A percentile compares a stretch with the other conserved stretches of the same genome.
phyloP scores from a whole-genome alignment of 257 asterid species.

The Gentiana macrophylla region DNA sequence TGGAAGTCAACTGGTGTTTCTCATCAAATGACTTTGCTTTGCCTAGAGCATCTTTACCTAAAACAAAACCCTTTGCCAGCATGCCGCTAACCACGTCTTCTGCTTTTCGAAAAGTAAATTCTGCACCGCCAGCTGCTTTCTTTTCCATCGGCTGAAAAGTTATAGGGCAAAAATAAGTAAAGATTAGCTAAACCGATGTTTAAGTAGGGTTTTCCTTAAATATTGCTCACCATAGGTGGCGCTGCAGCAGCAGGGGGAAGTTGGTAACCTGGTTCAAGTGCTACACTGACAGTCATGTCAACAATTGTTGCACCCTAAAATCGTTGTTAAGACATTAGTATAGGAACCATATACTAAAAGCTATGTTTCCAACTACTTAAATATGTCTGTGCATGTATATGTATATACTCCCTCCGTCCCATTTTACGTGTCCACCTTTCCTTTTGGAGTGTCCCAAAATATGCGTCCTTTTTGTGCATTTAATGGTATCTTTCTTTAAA shows the following conservation, averaged over 20 bases:
- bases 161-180: neutral
- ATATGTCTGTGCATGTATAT: too few relatives aligned
- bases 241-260: constrained; percentile 30
- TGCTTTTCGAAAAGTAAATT: constrained; percentile 14
- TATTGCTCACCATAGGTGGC: too few relatives aligned
- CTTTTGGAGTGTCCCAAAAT: too few relatives aligned
- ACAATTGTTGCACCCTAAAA: constrained; percentile 42
- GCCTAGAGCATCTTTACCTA: constrained; percentile 50
- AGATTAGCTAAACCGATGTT: neutral
- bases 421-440: too few relatives aligned
- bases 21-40: constrained; percentile 42
- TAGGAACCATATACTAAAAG: too few relatives aligned
- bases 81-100: constrained; percentile 53
- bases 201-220: too few relatives aligned
- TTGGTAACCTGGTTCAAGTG: constrained; percentile 23
- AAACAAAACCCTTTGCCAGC: constrained; percentile 47
- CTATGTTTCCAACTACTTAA: too few relatives aligned
- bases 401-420: too few relatives aligned
- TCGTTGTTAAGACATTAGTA: too few relatives aligned
- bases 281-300: constrained; percentile 21
- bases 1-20: constrained; percentile 35
- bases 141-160: constrained; percentile 10
- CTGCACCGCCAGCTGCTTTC: constrained; percentile 12
- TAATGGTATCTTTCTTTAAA: too few relatives aligned
- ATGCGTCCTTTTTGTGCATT: too few relatives aligned